phyloP scores from a whole-genome alignment of 177 flowering plant species.

The Vitis hybrid region DNA sequence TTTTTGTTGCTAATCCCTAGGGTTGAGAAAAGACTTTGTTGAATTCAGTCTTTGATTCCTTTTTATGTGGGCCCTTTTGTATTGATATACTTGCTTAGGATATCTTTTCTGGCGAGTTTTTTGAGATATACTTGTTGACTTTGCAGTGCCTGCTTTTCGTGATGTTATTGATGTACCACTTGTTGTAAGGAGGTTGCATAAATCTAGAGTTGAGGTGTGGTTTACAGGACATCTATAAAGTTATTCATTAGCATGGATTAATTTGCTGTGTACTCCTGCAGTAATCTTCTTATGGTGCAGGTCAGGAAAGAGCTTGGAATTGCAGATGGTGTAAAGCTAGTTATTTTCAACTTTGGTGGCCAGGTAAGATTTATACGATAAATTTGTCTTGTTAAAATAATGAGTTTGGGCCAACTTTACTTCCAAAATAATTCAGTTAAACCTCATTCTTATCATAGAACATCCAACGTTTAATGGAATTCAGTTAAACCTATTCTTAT shows the following conservation, averaged over 20 bases:
- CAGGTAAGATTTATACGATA: slow-evolving; percentile 46
- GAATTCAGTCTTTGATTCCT: no score
- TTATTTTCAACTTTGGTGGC: slow-evolving; percentile 95
- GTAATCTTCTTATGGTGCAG: slow-evolving; percentile 29
- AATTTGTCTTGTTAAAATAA: no score
- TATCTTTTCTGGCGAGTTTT: no score
- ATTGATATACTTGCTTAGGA: no score
- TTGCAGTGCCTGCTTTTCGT: slow-evolving; percentile 96
- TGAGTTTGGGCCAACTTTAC: no score
- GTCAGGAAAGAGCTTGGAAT: slow-evolving; percentile 84
- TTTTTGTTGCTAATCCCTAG: no score
- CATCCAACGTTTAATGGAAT: no score
- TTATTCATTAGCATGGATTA: neutral
- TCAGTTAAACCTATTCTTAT: no score
- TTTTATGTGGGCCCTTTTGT: no score
- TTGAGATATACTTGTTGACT: slow-evolving; percentile 5
- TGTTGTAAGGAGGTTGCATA: slow-evolving; percentile 92
- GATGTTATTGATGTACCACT: slow-evolving; percentile 95
- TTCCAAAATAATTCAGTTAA: no score
- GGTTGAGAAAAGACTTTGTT: no score
- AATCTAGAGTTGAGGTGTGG: slow-evolving; percentile 77
- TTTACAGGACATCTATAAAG: neutral
- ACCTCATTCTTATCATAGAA: no score
- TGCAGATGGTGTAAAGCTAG: slow-evolving; percentile 78
- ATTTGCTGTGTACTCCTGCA: neutral